These are phyloP conservation scores for Xanthoconium separans DNA, from an alignment of 1,284 basidiomycete genomes.

Conservation along the genomic window DNA sequence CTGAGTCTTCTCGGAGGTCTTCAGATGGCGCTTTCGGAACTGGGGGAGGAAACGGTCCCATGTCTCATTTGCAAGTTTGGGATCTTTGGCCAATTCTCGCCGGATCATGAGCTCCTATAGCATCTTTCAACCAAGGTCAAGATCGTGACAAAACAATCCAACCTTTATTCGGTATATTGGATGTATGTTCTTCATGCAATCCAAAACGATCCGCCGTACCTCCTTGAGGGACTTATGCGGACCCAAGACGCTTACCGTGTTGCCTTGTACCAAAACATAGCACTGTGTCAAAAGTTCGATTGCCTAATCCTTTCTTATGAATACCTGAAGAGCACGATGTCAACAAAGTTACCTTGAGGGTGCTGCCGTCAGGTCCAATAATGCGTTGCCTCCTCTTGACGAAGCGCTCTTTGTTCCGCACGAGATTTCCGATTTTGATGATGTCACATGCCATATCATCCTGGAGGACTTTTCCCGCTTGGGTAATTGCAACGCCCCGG, in stretches of 20 bases:
- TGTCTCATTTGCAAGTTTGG: slow-evolving; percentile 89
- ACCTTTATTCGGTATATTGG: slow-evolving; percentile 99
- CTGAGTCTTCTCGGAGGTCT: slow-evolving; percentile 87
- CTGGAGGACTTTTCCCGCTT: slow-evolving; percentile 90
- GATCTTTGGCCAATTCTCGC: slow-evolving; percentile 96
- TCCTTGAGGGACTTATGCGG: slow-evolving; percentile 94
- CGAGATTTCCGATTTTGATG: slow-evolving; percentile 94
- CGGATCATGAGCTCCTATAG: slow-evolving; percentile 97
- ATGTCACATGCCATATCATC: slow-evolving; percentile 94
- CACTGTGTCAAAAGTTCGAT: slow-evolving; percentile 97
- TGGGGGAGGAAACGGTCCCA: slow-evolving; percentile 99
- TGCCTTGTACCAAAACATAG: slow-evolving; percentile 98
- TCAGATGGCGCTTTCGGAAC: slow-evolving; percentile 92
- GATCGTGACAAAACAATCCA: slow-evolving; percentile 10
- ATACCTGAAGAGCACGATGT: not conserved
- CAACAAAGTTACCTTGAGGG: slow-evolving; percentile 70
- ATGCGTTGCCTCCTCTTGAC: slow-evolving; percentile 96
- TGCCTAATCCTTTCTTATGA: slow-evolving; percentile 54
- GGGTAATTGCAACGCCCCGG: slow-evolving; percentile 80
- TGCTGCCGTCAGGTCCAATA: slow-evolving; percentile 95
- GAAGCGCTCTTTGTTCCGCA: slow-evolving; percentile 96
- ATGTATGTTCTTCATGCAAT: slow-evolving; percentile 99
- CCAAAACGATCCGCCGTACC: slow-evolving; percentile 91
- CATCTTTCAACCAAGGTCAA: slow-evolving; percentile 4
- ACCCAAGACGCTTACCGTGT: slow-evolving; percentile 97